Conservation (phyloP, 495 filamentous ascomycete species). For the Penicillium macrosclerotiorum region DNA sequence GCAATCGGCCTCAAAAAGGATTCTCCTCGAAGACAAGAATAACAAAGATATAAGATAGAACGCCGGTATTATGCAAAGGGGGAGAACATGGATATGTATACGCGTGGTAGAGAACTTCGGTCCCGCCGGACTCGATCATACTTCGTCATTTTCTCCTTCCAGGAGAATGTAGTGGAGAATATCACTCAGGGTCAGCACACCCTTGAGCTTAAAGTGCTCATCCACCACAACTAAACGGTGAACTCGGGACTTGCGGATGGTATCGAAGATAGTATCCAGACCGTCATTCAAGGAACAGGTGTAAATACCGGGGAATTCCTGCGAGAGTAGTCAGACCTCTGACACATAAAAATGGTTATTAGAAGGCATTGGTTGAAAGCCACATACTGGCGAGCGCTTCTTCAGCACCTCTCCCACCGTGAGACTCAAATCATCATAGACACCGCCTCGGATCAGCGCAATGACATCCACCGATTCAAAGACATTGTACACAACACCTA, state of each 20-base stretch:
- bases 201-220: slow-evolving; percentile 78
- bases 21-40: slow-evolving; percentile 3
- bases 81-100: slow-evolving; percentile 24
- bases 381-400: slow-evolving; percentile 73
- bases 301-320: slow-evolving; percentile 96
- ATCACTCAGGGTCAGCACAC: slow-evolving; percentile 91
- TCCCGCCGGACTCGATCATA: slow-evolving; percentile 22
- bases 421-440: slow-evolving; percentile 84
- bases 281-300: slow-evolving; percentile 91
- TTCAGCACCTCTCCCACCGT: slow-evolving; percentile 87
- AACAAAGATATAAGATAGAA: slow-evolving; percentile 25
- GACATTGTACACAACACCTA: slow-evolving; percentile 82
- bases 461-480: slow-evolving; percentile 99
- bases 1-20: no score
- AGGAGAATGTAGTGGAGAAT: slow-evolving; percentile 94
- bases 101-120: background rate
- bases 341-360: background rate
- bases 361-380: background rate
- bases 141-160: slow-evolving; percentile 65
- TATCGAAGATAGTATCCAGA: slow-evolving; percentile 93
- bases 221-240: slow-evolving; percentile 92
- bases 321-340: background rate
- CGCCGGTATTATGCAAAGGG: slow-evolving; percentile 39
- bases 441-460: slow-evolving; percentile 87
- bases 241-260: slow-evolving; percentile 89